Conservation (phyloP, 179 eudicot species). For the Carnegiea gigantea region DNA sequence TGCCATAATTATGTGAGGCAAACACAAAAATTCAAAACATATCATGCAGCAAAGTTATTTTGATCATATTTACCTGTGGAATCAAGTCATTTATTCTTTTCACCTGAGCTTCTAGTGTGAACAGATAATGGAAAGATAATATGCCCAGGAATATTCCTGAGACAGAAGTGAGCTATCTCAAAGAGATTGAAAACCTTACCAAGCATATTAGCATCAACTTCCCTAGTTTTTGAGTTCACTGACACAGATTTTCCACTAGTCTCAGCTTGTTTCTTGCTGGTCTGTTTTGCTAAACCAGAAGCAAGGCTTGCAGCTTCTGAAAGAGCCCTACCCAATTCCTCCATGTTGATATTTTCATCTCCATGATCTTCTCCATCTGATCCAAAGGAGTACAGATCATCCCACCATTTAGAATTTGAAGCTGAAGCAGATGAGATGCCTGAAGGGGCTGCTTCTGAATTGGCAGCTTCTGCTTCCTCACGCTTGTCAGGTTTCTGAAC, state of each 20-base stretch:
- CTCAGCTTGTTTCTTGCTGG: conserved; percentile 25
- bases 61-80: neutral
- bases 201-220: conserved; percentile 29
- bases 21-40: neutral
- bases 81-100: neutral
- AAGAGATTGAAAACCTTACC: conserved; percentile 42
- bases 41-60: neutral
- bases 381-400: conserved; percentile 51
- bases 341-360: conserved; percentile 49
- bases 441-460: conserved; percentile 25
- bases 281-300: conserved; percentile 42
- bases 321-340: conserved; percentile 71
- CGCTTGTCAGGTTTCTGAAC: conserved; percentile 53
- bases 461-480: conserved; percentile 28
- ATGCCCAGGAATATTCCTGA: neutral
- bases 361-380: conserved; percentile 37
- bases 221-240: conserved; percentile 29
- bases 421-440: conserved; percentile 29
- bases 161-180: neutral
- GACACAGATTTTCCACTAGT: conserved; percentile 28
- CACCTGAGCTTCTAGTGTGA: neutral
- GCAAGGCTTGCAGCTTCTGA: conserved; percentile 63
- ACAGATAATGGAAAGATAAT: neutral
- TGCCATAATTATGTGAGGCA: neutral
- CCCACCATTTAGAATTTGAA: conserved; percentile 38